Conservation (phyloP, 2,329 filamentous ascomycete species). For the Colletotrichum neosansevieriae region DNA sequence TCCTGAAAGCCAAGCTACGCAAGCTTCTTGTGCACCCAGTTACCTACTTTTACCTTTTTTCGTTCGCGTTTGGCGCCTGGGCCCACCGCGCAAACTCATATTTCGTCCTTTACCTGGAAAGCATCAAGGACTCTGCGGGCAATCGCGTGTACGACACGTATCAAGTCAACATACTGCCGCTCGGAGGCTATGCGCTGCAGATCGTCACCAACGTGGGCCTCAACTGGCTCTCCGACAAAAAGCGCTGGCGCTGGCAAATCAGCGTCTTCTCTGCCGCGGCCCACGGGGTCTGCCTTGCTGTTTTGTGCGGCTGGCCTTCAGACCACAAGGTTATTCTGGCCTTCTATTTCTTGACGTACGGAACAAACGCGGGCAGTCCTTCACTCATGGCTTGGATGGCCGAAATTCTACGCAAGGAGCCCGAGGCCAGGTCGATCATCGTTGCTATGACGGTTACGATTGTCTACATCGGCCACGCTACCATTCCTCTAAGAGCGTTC, state of each 20-base stretch:
- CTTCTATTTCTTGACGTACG: slow-evolving; percentile 53
- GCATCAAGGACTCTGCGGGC: slow-evolving; percentile 45
- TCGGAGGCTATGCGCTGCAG: slow-evolving; percentile 49
- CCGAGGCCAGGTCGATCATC: slow-evolving; percentile 51
- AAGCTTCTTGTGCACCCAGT: slow-evolving; percentile 46
- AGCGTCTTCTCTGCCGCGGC: slow-evolving; percentile 46
- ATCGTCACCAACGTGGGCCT: slow-evolving; percentile 52
- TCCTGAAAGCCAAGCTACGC: slow-evolving; percentile 45
- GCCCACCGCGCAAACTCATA: slow-evolving; percentile 49
- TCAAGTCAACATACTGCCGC: slow-evolving; percentile 49
- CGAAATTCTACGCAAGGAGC: slow-evolving; percentile 50
- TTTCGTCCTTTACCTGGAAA: slow-evolving; percentile 51
- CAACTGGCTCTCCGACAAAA: slow-evolving; percentile 53
- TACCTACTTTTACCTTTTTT: slow-evolving; percentile 48
- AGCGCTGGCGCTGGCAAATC: slow-evolving; percentile 55
- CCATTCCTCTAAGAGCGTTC: slow-evolving; percentile 53
- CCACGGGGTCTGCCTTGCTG: slow-evolving; percentile 48
- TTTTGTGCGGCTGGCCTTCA: slow-evolving; percentile 50
- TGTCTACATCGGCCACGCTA: slow-evolving; percentile 54
- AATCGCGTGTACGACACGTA: slow-evolving; percentile 47
- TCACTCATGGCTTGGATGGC: slow-evolving; percentile 53
- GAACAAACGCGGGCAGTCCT: slow-evolving; percentile 49
- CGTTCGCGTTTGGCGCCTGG: slow-evolving; percentile 49
- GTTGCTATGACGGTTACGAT: slow-evolving; percentile 53
- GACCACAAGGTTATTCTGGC: slow-evolving; percentile 48